phyloP scores from a whole-genome alignment of 208 protist species.

The Acanthamoeba healyi region DNA sequence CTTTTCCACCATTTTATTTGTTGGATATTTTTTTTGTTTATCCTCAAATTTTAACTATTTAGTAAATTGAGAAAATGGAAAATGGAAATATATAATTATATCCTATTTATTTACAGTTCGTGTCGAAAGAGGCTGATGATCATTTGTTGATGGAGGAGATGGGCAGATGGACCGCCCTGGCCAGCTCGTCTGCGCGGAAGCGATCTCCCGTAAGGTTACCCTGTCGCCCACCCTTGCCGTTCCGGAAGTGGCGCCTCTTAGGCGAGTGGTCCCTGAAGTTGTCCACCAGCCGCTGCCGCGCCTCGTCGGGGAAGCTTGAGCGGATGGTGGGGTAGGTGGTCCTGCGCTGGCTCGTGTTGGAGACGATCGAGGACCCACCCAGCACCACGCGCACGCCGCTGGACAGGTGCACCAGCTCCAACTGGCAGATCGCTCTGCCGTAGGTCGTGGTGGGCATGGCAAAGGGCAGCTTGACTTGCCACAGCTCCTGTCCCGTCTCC shows the following conservation, averaged over 20 bases:
- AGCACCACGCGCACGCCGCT: not conserved
- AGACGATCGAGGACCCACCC: not conserved
- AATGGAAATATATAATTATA: too few relatives aligned
- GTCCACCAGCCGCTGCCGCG: not conserved
- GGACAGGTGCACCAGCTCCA: not conserved
- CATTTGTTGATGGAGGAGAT: not conserved
- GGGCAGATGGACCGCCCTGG: not conserved
- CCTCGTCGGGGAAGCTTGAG: not conserved
- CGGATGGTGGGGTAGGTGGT: not conserved
- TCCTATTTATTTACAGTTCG: too few relatives aligned
- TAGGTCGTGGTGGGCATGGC: not conserved
- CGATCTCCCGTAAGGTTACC: not conserved
- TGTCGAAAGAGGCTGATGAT: too few relatives aligned
- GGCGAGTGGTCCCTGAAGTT: not conserved
- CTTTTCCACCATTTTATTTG: too few relatives aligned
- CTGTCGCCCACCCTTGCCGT: conserved; percentile 32
- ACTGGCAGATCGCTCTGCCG: not conserved
- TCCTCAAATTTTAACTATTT: not conserved
- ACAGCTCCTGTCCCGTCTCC: not conserved
- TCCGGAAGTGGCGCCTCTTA: not conserved
- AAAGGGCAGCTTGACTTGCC: conserved; percentile 13
- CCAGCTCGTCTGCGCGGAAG: not conserved
- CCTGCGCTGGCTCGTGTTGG: conserved; percentile 17
- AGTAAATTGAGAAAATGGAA: too few relatives aligned
- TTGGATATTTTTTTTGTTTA: too few relatives aligned